Conservation (phyloP, 140 eudicot genomes). For the Bidens hawaiensis region DNA sequence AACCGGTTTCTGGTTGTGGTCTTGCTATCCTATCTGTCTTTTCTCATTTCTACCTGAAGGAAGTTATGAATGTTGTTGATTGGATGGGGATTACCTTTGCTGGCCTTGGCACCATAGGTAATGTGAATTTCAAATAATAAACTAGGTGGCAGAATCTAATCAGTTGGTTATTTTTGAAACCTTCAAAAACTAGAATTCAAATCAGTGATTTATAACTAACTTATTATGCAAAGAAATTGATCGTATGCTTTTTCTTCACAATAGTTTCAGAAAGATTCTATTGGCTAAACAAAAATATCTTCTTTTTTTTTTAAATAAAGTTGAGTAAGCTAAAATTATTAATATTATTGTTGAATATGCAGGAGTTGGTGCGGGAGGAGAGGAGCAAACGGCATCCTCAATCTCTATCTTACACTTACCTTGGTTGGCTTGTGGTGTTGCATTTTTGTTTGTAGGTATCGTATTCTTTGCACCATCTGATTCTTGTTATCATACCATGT, state of each 20-base stretch:
- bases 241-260: not conserved
- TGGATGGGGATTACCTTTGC: constrained; percentile 92
- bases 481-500: constrained; percentile 35
- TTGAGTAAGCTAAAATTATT: not conserved
- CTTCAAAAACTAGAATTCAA: not conserved
- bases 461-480: constrained; percentile 55
- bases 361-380: constrained; percentile 99
- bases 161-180: constrained; percentile 3
- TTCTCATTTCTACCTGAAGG: constrained; percentile 95
- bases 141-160: not conserved
- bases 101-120: constrained; percentile 86
- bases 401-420: constrained; percentile 74
- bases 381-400: constrained; percentile 78
- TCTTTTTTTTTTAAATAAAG: not conserved
- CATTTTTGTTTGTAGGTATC: constrained; percentile 99
- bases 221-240: not conserved
- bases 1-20: constrained; percentile 99
- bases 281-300: not conserved
- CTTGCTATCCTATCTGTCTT: constrained; percentile 89
- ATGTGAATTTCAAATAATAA: constrained; percentile 39
- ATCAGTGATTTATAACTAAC: not conserved
- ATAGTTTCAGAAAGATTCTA: not conserved
- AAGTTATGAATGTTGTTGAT: constrained; percentile 88
- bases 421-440: constrained; percentile 80
- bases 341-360: constrained; percentile 7